Evolutionary conservation across 805 yeast genomes (phyloP), one percentile per base, ranked within the genome.

Genomic region (Wickerhamiella occidentalis): DNA sequence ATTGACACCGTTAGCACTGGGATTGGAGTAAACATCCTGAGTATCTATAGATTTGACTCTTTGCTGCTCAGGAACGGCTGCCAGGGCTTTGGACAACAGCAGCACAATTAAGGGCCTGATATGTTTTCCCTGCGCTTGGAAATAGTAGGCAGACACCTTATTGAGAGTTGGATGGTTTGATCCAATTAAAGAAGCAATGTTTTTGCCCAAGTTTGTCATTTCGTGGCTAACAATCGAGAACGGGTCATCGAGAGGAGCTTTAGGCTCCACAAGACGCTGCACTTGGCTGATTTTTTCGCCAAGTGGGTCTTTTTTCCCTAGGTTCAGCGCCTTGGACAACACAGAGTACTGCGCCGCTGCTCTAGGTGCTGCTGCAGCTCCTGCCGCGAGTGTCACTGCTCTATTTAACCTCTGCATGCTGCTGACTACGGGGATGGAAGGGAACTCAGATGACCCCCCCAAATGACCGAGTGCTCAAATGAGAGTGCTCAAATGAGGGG

Each of bases 61-160:
- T 61, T 85, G 71, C 23, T 72, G 73, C 13, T 71, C 54, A 1
- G 96, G 96, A 38, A 88, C 85, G 17, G 55, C 61, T 53, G 82
- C 74, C 49, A 90, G 70, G 3, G 96, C 92, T 59, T 86, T 82
- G 30, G 94, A 78, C 48, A 92, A 70, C 45, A 92, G 68, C 51
- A 92, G 69, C 11, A 92, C 97, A 52, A 92, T 76, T 55, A 92
- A 68, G 1, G 98, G 98, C 51, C 98, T 74, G 17, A 92, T 86
- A 61, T 88, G 94, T 65, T 92, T 92, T 6, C 98, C 97, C 62
- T 90, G 95, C 17, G 92, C 85, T 66, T 88, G 95, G 58, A 92
- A 92, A 68, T 92, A 92, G 68, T 92, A 92, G 30, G 86, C 78
- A n/a, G 95, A 81, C 3, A 90, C 95, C 56, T 94, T 74, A 66